Evolutionary conservation across 768 basidiomycete species (phyloP).

Genomic region (Calocybe indica): DNA sequence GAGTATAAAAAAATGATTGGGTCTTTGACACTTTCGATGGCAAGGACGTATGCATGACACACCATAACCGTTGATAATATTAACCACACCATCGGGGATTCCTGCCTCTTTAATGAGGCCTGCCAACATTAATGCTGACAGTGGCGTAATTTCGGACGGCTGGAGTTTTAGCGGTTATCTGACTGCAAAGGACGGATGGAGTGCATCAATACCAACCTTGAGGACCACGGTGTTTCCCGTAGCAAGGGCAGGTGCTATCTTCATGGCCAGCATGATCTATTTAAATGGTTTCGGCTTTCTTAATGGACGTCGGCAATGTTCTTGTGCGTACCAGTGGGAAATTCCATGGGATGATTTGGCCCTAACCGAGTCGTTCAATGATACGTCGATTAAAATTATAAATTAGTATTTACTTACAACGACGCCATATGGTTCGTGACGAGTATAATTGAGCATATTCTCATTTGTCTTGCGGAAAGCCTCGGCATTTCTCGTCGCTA

Average conservation of each 20-base stretch:
- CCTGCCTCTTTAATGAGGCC: conserved; percentile 58
- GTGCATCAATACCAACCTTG: conserved; percentile 19
- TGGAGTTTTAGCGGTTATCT: conserved; percentile 12
- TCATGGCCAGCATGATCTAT: conserved; percentile 15
- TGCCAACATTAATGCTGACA: conserved; percentile 43
- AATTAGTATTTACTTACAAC: conserved; percentile 16
- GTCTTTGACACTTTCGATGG: conserved; percentile 25
- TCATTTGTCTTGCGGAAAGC: conserved; percentile 16
- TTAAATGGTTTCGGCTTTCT: background rate
- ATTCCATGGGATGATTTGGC: conserved; percentile 53
- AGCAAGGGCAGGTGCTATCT: conserved; percentile 21
- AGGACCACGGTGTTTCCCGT: conserved; percentile 56
- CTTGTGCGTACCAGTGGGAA: conserved; percentile 20
- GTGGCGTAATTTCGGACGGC: conserved; percentile 60
- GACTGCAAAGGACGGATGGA: background rate
- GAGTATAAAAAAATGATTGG: conserved; percentile 38
- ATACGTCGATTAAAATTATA: background rate
- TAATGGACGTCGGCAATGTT: background rate
- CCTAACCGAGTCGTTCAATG: conserved; percentile 8
- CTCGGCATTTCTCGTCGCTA: too few species aligned
- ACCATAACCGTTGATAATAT: conserved; percentile 56
- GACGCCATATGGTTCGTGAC: conserved; percentile 52
- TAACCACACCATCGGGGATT: conserved; percentile 65
- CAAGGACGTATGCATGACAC: background rate
- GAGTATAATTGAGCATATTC: conserved; percentile 18